Evolutionary conservation across 2,329 filamentous ascomycete species (phyloP), one percentile per base, ranked within the genome.

Genomic region (Akanthomyces muscarius): DNA sequence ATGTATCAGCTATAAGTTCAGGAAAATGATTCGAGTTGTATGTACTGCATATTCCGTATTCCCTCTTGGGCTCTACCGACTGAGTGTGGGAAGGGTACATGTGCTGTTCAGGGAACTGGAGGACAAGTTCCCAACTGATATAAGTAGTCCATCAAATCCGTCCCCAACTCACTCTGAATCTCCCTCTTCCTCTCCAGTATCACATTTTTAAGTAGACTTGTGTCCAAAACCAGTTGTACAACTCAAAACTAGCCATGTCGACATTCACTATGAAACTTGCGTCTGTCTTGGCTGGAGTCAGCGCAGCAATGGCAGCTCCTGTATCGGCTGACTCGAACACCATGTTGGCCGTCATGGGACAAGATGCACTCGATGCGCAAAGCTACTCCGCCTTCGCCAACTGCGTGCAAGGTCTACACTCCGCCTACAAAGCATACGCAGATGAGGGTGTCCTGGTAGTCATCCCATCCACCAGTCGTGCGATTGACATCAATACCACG

Each of bases 361-460:
- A 25, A 41, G 57, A 33, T 51, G 57, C 28, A 10, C 57, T 60
- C 16, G 45, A 60, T 6, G 57, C 16, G 36, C 45, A 60, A 14
- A 50, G 38, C 45, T 60, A 25, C 57, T 51, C 57, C 11, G 33
- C 3, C 11, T 60, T 60, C 10, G 38, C 45, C 57, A 51, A 42
- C 30, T 60, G 57, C 33, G 33, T 60, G 30, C 28, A 60, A 38
- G 45, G 30, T 5, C 57, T 60, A n/a, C 25, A 44, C 33, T 38
- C 45, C 1, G n/a, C 13, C 30, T 60, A 60, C 45, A 60, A 42
- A 18, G 57, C 57, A n/a, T 60, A 60, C 44, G 7, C 47, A 14
- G 57, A 60, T 7, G 57, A 25, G 36, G 57, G 57, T 28, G 33
- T 51, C n/a, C 47, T 60, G 18, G 45, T 60, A 2, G 45, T 60